Evolutionary conservation across 2,329 filamentous ascomycete species (phyloP).

Genomic region (Leptographium galeiforme): DNA sequence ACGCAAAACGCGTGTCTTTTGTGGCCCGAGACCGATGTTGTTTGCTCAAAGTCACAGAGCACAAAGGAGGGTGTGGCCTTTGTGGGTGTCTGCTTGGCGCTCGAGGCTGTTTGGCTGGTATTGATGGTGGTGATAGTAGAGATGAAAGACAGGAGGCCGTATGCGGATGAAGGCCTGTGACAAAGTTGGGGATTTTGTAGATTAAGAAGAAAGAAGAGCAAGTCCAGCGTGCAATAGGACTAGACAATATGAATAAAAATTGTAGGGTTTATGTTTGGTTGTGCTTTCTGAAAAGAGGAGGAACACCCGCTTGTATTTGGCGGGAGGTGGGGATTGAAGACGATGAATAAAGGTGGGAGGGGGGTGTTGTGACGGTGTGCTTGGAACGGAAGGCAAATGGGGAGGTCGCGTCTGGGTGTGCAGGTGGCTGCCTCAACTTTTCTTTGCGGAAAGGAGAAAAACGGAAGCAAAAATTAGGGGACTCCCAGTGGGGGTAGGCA

Average conservation of each 20-base stretch:
- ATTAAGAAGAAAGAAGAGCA: neutral
- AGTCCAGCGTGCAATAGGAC: neutral
- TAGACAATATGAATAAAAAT: neutral
- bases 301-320: neutral
- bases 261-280: neutral
- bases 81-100: no score
- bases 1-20: no score
- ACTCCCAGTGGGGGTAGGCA: neutral
- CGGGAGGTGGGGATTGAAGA: neutral
- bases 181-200: neutral
- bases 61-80: no score
- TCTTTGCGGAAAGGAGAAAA: neutral
- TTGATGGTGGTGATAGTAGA: neutral
- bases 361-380: neutral
- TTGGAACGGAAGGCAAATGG: neutral
- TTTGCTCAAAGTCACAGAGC: neutral
- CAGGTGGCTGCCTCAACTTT: neutral
- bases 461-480: neutral
- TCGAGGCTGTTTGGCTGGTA: no score
- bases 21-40: neutral
- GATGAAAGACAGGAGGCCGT: no score
- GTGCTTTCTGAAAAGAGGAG: neutral
- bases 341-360: neutral
- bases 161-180: no score
- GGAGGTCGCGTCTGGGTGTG: neutral